Conservation (phyloP, 2,329 filamentous ascomycete genomes). For the Zymoseptoria brevis region DNA sequence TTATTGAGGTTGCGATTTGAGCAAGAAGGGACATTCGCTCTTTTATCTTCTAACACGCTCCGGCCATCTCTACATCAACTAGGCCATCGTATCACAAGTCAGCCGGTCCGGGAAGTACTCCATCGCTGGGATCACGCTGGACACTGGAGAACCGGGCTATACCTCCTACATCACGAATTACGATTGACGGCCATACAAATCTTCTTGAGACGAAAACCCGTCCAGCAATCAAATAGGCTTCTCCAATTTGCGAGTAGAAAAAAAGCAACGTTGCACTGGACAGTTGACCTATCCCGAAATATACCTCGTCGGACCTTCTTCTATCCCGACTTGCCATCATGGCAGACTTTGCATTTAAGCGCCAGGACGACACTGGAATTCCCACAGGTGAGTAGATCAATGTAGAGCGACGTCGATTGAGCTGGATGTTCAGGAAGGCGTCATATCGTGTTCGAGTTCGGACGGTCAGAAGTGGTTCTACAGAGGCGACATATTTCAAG, state of each 20-base stretch:
- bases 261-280: neutral
- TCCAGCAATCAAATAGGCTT: neutral
- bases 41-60: neutral
- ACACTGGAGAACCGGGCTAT: neutral
- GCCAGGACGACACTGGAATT: constrained; percentile 27
- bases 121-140: neutral
- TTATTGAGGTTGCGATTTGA: neutral
- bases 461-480: neutral
- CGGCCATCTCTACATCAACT: neutral
- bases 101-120: neutral
- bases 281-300: neutral
- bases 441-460: neutral
- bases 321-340: constrained; percentile 11
- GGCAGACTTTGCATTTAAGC: constrained; percentile 30
- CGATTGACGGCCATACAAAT: constrained; percentile 9
- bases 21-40: neutral
- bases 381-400: constrained; percentile 17
- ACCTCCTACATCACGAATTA: constrained; percentile 14
- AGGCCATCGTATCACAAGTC: neutral
- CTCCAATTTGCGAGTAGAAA: neutral
- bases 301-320: neutral
- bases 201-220: neutral
- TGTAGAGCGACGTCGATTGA: neutral
- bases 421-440: neutral
- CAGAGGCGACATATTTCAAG: neutral